Evolutionary conservation across 768 basidiomycete genomes (phyloP).

Genomic region (Albatrellus ellisii): DNA sequence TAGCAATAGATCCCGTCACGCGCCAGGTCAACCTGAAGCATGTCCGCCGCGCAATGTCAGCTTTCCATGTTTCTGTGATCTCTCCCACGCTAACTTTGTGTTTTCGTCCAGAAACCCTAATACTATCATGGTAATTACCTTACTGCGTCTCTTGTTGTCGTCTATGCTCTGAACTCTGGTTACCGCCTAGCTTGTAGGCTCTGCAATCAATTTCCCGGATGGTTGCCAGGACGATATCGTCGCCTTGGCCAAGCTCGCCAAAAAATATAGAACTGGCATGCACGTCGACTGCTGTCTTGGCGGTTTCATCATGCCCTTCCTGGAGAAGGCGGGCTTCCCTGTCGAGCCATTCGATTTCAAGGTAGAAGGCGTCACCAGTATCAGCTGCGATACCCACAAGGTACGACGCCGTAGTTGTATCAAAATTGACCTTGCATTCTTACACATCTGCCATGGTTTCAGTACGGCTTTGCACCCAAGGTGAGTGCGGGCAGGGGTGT

Average conservation of each 20-base stretch:
- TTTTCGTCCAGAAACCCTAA: constrained; percentile 54
- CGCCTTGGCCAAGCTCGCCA: constrained; percentile 62
- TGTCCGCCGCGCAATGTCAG: constrained; percentile 82
- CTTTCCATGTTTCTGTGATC: constrained; percentile 10
- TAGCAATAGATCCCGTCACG: constrained; percentile 69
- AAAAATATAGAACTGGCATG: constrained; percentile 63
- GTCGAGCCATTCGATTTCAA: constrained; percentile 80
- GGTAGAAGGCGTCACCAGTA: constrained; percentile 82
- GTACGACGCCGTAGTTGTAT: constrained; percentile 22
- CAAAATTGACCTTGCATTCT: constrained; percentile 7
- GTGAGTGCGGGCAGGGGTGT: constrained; percentile 21
- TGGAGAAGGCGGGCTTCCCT: constrained; percentile 65
- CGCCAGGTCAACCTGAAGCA: constrained; percentile 66
- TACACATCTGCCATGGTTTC: constrained; percentile 2
- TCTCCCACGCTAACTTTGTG: constrained; percentile 3
- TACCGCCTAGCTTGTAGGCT: constrained; percentile 58
- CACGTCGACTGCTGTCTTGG: constrained; percentile 96
- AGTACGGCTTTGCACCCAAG: constrained; percentile 95
- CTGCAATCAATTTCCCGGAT: constrained; percentile 76
- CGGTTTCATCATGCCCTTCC: constrained; percentile 87
- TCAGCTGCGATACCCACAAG: constrained; percentile 96
- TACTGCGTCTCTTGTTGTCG: background rate
- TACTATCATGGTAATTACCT: constrained; percentile 60
- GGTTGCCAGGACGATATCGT: constrained; percentile 82
- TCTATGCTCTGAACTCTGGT: background rate